These are phyloP conservation scores for Amanita thiersii DNA, from an alignment of 768 basidiomycete genomes.

Conservation along the genomic window DNA sequence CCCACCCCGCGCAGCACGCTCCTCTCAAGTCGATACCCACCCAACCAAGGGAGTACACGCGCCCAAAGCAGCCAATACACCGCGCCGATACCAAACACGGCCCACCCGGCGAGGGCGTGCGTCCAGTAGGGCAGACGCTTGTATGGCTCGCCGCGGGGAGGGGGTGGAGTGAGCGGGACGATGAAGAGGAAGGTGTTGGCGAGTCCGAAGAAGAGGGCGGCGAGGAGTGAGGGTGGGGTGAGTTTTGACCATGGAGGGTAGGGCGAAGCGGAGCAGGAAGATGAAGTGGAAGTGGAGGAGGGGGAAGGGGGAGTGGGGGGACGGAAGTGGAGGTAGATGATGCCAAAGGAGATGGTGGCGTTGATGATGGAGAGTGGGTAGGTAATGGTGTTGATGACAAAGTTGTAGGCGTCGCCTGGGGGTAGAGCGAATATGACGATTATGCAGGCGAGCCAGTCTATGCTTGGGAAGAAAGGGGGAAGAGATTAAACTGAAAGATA, in stretches of 20 bases:
- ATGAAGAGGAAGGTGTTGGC: conserved; percentile 53
- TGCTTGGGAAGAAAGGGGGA: too few species aligned
- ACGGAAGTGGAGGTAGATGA: conserved; percentile 28
- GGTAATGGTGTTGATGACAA: conserved; percentile 44
- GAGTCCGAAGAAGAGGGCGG: conserved; percentile 44
- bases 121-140: conserved; percentile 49
- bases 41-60: conserved; percentile 19
- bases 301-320: conserved; percentile 5
- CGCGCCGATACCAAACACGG: conserved; percentile 28
- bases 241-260: too few species aligned
- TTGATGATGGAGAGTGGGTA: conserved; percentile 46
- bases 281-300: too few species aligned
- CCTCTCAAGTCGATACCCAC: conserved; percentile 19
- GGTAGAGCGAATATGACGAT: conserved; percentile 36
- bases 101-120: conserved; percentile 31
- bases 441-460: conserved; percentile 28
- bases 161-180: conserved; percentile 46
- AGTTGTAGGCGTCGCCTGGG: conserved; percentile 60
- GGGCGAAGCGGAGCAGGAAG: too few species aligned
- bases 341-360: conserved; percentile 40
- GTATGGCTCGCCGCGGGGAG: conserved; percentile 38
- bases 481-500: not conserved
- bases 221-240: too few species aligned
- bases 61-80: conserved; percentile 28
- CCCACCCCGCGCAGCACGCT: too few species aligned